phyloP scores from a whole-genome alignment of 2,329 filamentous ascomycete species.

The Thelonectria olida region DNA sequence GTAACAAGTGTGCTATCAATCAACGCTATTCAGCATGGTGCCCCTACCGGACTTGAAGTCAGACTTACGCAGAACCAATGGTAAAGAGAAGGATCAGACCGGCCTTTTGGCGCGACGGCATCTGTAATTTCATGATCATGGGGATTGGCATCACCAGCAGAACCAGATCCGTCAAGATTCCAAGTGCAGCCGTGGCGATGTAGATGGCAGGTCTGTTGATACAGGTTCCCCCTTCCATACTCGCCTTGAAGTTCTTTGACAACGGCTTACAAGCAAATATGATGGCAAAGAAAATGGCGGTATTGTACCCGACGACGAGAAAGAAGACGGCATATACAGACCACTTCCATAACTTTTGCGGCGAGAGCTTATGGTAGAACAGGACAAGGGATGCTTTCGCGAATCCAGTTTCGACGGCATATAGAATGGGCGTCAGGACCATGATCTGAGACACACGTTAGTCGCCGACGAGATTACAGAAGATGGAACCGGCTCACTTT shows the following conservation, averaged over 20 bases:
- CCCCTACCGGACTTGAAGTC: no score
- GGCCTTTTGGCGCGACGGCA: conserved; percentile 57
- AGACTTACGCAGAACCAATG: conserved; percentile 49
- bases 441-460: conserved; percentile 39
- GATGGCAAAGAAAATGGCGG: conserved; percentile 46
- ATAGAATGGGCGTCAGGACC: conserved; percentile 32
- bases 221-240: conserved; percentile 47
- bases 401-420: conserved; percentile 41
- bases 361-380: conserved; percentile 50
- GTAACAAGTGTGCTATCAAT: conserved; percentile 46
- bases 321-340: conserved; percentile 42
- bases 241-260: conserved; percentile 42
- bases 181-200: conserved; percentile 52
- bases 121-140: conserved; percentile 54
- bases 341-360: conserved; percentile 45
- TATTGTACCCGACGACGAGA: conserved; percentile 45
- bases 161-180: conserved; percentile 58
- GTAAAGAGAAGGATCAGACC: conserved; percentile 55
- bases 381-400: conserved; percentile 50
- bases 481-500: conserved; percentile 13
- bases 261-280: conserved; percentile 51
- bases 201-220: conserved; percentile 45
- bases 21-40: conserved; percentile 5
- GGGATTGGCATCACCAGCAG: conserved; percentile 57
- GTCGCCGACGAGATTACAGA: conserved; percentile 29